Evolutionary conservation across 148 eudicot genomes (phyloP).

Genomic region (Rhododendron ferrugineum): DNA sequence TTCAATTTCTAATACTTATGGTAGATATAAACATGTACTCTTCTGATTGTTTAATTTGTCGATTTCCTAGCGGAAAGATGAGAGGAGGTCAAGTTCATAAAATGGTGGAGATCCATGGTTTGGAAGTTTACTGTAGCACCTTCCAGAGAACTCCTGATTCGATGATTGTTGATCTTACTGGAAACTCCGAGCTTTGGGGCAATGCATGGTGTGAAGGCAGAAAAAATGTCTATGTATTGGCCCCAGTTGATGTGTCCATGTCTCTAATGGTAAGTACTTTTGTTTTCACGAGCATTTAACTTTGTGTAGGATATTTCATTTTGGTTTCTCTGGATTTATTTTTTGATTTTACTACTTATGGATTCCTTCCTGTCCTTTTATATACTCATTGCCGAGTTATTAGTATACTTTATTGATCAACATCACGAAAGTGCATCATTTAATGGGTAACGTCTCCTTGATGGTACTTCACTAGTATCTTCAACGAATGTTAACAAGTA

Average conservation of each 20-base stretch:
- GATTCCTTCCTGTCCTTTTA: background rate
- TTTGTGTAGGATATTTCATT: background rate
- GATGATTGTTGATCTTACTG: slow-evolving; percentile 22
- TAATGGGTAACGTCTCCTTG: background rate
- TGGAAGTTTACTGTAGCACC: slow-evolving; percentile 65
- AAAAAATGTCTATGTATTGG: slow-evolving; percentile 40
- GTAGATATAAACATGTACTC: background rate
- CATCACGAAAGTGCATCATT: background rate
- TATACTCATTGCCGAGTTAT: too few relatives aligned
- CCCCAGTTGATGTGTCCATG: slow-evolving; percentile 56
- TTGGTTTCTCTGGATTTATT: background rate
- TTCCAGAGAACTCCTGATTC: slow-evolving; percentile 34
- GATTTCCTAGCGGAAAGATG: slow-evolving; percentile 42
- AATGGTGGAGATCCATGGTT: slow-evolving; percentile 65
- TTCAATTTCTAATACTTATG: background rate
- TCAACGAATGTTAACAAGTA: background rate
- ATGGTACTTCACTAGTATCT: background rate
- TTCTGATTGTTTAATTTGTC: slow-evolving; percentile 14
- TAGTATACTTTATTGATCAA: background rate
- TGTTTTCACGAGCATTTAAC: background rate
- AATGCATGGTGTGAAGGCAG: slow-evolving; percentile 27
- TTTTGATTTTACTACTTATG: background rate
- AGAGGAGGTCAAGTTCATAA: slow-evolving; percentile 76
- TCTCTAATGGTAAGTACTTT: slow-evolving; percentile 59
- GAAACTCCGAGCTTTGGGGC: slow-evolving; percentile 22